Percentiles rank a stretch among this genome's conserved stretches.
These are phyloP conservation scores for Teratosphaeria epicoccoides DNA, from an alignment of 2,329 filamentous ascomycete genomes.

Conservation along the genomic window DNA sequence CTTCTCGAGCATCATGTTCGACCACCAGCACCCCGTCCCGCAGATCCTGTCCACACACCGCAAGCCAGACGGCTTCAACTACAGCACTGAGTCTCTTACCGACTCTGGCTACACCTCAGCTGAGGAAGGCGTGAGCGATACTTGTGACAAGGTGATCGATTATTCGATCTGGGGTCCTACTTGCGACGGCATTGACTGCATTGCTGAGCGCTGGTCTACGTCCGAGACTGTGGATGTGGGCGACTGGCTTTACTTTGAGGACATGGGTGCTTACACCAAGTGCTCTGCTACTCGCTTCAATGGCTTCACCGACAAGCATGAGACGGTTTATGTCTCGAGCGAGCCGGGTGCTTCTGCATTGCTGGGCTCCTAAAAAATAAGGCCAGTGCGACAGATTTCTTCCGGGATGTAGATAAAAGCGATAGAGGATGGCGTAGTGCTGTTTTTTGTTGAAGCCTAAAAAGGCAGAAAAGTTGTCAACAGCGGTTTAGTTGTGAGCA, in stretches of 20 bases:
- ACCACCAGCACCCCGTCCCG: slow-evolving; percentile 84
- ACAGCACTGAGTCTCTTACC: slow-evolving; percentile 19
- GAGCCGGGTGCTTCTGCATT: slow-evolving; percentile 77
- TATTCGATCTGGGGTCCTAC: slow-evolving; percentile 98
- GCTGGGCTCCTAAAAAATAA: slow-evolving; percentile 32
- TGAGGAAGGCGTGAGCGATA: slow-evolving; percentile 33
- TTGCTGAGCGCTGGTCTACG: slow-evolving; percentile 71
- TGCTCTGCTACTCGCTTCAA: slow-evolving; percentile 98
- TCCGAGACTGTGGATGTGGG: slow-evolving; percentile 72
- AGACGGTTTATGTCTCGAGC: slow-evolving; percentile 89
- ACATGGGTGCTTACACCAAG: slow-evolving; percentile 98
- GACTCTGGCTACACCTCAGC: slow-evolving; percentile 26
- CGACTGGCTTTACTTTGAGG: slow-evolving; percentile 97
- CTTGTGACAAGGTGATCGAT: slow-evolving; percentile 42
- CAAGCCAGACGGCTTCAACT: slow-evolving; percentile 22
- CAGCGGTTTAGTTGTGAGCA: no score
- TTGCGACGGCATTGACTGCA: slow-evolving; percentile 94
- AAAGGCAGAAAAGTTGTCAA: no score
- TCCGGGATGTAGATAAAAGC: no score
- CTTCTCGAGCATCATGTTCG: slow-evolving; percentile 98
- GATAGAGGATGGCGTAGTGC: background rate
- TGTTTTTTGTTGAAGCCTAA: no score
- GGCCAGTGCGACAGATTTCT: no score
- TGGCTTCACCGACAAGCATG: slow-evolving; percentile 84
- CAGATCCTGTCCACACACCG: slow-evolving; percentile 50